Base-by-base conservation (phyloP, 768 basidiomycete genomes). In the Arthromyces matolae region DNA sequence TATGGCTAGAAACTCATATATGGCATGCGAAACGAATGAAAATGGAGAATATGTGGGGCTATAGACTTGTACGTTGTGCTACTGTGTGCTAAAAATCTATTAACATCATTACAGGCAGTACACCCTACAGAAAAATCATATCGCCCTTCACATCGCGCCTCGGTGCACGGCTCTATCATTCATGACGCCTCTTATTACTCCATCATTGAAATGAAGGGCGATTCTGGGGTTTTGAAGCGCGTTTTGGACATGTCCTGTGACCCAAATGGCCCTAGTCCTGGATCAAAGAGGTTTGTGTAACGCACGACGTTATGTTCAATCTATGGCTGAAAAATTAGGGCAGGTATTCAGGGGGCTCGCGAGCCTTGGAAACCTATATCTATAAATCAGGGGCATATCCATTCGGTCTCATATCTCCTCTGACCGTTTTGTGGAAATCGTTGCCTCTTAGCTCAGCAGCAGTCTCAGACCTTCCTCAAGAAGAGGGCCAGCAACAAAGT, bases 21-120 rank as follows among this genome's bases (percentile, higher is more conserved):
- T 98, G 93, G 92, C 95, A 97, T 58, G 89, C 93, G 1, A 98
- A 97, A 66, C 81, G 96, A 5, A 95, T 95, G 84, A 82, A 86
- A 52, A 97, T 98, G 95, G 78, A 84, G 56, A 84, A 83, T 53
- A 75, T 89, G 65, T 98, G 93, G 93, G 92, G 91, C 0, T 92
- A 91, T 63, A 77, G 91, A 56, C 71, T 99, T 45, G 93, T 91
- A 23, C 18, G 77, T 60, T 36, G 18, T 31, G 23, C 29, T 20
- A 16, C 29, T 13, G 2, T 25, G 14, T 37, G 12, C 18, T 8
- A 8, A 13, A 31, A 14, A n/a, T 22, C 32, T 24, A 24, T 19
- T 42, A 19, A 47, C 29, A 37, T 22, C 22, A 45, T 5, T 37
- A 20, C 52, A 93, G 87, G 89, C 94, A 6, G 68, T 86, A 2